A percentile compares a stretch with the other conserved stretches of the same genome.
Conservation (phyloP, 495 filamentous ascomycete species). For the Daldinia concentrica region DNA sequence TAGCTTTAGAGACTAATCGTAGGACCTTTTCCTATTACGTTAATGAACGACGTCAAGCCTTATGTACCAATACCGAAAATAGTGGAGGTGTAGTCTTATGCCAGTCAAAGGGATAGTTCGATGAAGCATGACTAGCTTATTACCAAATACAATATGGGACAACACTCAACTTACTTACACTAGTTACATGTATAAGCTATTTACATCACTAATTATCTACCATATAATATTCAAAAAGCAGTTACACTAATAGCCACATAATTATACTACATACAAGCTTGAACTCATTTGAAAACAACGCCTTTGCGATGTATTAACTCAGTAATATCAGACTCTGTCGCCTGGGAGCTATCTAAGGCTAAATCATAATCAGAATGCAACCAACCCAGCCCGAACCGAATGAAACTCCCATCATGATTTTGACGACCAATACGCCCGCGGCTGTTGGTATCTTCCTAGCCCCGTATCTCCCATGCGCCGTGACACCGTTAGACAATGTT, state of each 20-base stretch:
- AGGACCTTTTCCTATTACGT: no score
- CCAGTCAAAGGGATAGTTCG: no score
- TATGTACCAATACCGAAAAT: no score
- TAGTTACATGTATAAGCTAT: no score
- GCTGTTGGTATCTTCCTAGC: constrained; percentile 47
- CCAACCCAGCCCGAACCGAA: constrained; percentile 13
- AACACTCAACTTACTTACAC: no score
- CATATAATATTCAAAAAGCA: not conserved
- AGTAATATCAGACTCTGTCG: constrained; percentile 3
- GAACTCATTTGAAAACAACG: not conserved
- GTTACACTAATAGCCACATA: not conserved
- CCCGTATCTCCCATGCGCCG: constrained; percentile 37
- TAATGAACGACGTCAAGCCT: no score
- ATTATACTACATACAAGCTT: not conserved
- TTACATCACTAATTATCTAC: no score
- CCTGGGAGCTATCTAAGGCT: not conserved
- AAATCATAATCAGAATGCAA: constrained; percentile 12
- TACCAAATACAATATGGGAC: no score
- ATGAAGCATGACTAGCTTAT: no score
- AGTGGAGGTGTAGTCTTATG: no score
- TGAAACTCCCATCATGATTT: constrained; percentile 38
- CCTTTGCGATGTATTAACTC: constrained; percentile 1
- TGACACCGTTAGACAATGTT: constrained; percentile 44
- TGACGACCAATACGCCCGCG: constrained; percentile 44
- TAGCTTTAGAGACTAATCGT: no score